Conservation (phyloP, 768 basidiomycete species). For the Porphyrellus cyaneotinctus region DNA sequence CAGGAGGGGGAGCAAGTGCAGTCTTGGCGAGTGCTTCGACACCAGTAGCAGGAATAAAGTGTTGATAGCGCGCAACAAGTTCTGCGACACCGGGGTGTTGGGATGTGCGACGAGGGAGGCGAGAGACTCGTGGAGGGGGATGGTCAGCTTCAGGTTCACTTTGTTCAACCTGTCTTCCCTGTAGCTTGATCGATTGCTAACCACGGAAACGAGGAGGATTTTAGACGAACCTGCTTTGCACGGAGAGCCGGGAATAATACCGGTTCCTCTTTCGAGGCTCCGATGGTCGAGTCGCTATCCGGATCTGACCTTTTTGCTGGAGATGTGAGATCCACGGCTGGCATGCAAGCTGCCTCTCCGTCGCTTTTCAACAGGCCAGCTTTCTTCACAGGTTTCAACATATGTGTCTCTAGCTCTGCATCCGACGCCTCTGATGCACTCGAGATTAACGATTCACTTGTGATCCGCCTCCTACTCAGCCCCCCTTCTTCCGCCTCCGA, state of each 20-base stretch:
- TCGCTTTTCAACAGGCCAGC: conserved; percentile 14
- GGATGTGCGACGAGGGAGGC: conserved; percentile 56
- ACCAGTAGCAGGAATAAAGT: conserved; percentile 67
- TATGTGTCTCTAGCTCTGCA: conserved; percentile 42
- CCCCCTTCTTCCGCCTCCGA: conserved; percentile 71
- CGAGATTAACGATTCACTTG: conserved; percentile 55
- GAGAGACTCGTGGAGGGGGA: conserved; percentile 42
- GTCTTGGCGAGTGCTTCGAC: conserved; percentile 70
- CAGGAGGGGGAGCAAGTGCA: conserved; percentile 55
- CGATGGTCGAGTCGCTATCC: conserved; percentile 86
- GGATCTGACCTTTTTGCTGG: conserved; percentile 48
- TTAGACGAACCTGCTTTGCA: conserved; percentile 27
- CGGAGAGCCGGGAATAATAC: conserved; percentile 13
- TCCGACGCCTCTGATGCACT: conserved; percentile 75
- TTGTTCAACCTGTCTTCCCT: conserved; percentile 25
- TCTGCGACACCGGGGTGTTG: conserved; percentile 75
- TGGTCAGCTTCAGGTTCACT: conserved; percentile 13
- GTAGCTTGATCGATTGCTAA: conserved; percentile 8
- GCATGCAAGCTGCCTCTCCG: conserved; percentile 10
- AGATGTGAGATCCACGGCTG: conserved; percentile 9
- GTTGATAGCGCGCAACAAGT: conserved; percentile 77
- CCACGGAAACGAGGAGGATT: neutral
- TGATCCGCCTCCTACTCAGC: conserved; percentile 41
- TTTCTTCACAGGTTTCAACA: conserved; percentile 23
- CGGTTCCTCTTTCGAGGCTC: conserved; percentile 40